phyloP scores from a whole-genome alignment of 73 alveolate genomes.

The Paraurostyla sp. region DNA sequence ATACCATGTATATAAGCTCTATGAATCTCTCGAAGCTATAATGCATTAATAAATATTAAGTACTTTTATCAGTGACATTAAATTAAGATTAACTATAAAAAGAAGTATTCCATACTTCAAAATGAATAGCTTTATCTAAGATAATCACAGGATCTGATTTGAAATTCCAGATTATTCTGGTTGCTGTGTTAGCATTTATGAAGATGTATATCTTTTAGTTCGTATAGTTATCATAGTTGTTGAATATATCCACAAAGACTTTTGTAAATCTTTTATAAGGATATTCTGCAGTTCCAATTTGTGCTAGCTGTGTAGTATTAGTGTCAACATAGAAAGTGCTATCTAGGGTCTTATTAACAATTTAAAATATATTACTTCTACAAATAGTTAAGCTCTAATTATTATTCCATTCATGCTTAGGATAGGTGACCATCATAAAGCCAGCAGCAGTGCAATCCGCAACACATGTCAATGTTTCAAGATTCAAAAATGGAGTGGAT shows the following conservation, averaged over 20 bases:
- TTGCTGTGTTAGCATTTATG: not conserved
- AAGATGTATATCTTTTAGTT: not conserved
- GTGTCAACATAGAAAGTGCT: not conserved
- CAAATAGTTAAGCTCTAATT: not conserved
- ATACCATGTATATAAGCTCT: not conserved
- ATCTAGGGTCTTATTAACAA: not conserved
- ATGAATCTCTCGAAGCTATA: not conserved
- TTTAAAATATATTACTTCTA: conserved; percentile 29
- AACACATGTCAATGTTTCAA: not conserved
- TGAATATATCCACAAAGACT: conserved; percentile 26
- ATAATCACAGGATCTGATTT: conserved; percentile 9
- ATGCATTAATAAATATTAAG: not conserved
- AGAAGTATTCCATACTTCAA: not conserved
- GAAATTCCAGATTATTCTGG: not conserved
- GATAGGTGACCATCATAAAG: not conserved
- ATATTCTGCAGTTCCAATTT: conserved; percentile 9
- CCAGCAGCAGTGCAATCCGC: not conserved
- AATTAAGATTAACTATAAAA: not conserved
- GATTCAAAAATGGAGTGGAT: not conserved
- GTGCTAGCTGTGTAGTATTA: not conserved
- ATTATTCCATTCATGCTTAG: conserved; percentile 16
- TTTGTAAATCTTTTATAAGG: not conserved
- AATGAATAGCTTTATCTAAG: not conserved
- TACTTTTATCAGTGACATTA: conserved; percentile 43
- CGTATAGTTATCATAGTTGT: conserved; percentile 13